These are phyloP conservation scores for Mortierella sp. DNA, from an alignment of 371 early-diverging fungal species.

Conservation along the genomic window DNA sequence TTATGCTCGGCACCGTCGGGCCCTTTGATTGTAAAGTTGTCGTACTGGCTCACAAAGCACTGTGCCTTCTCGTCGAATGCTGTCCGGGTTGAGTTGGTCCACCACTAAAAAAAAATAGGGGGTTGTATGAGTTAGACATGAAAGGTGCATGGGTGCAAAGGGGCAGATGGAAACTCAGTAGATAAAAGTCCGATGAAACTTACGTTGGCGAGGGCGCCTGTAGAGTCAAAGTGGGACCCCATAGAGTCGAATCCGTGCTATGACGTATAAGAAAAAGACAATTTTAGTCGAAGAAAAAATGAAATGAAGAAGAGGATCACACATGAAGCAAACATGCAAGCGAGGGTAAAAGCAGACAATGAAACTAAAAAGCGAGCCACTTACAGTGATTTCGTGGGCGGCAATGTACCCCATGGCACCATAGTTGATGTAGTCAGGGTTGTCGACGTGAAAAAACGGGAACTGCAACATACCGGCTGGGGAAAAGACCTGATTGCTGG, in stretches of 20 bases:
- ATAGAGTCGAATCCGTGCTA: not conserved
- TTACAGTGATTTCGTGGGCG: conserved; percentile 73
- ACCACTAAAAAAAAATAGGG: conserved; percentile 66
- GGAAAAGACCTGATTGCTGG: conserved; percentile 67
- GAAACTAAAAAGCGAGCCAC: conserved; percentile 20
- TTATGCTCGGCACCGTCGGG: conserved; percentile 18
- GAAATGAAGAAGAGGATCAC: not conserved
- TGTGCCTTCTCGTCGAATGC: conserved; percentile 65
- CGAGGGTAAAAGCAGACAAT: conserved; percentile 10
- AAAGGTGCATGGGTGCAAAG: too few relatives aligned
- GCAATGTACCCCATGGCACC: conserved; percentile 71
- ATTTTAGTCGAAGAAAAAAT: not conserved
- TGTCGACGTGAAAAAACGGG: conserved; percentile 61
- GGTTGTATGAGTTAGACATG: not conserved
- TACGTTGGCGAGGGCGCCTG: not conserved
- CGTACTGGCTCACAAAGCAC: conserved; percentile 80
- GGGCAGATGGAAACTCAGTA: not conserved
- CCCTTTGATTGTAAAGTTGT: conserved; percentile 27
- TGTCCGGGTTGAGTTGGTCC: conserved; percentile 66
- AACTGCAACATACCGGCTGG: conserved; percentile 70
- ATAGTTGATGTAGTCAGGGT: conserved; percentile 68
- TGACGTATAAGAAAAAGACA: too few relatives aligned
- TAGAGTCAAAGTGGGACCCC: not conserved
- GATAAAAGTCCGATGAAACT: not conserved
- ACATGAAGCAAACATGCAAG: not conserved